These are phyloP conservation scores for Penicillium verhagenii DNA, from an alignment of 495 filamentous ascomycete genomes.

Conservation along the genomic window DNA sequence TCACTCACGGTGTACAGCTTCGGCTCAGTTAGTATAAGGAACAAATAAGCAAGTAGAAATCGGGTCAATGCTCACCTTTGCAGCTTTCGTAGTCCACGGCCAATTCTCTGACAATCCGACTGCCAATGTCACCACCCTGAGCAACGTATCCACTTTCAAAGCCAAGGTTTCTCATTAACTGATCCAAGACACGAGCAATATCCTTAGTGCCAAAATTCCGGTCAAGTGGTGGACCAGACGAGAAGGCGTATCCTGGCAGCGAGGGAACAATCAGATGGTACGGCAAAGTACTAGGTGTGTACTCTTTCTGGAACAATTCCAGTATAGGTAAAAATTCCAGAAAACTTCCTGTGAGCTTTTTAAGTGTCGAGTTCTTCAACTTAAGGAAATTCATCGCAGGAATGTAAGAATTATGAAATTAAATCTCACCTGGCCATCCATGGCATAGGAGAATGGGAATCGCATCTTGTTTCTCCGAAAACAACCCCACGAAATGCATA, in stretches of 20 bases:
- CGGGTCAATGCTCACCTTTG: constrained; percentile 33
- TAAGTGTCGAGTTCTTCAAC: neutral
- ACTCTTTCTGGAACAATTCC: constrained; percentile 46
- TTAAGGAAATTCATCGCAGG: neutral
- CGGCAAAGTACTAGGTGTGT: constrained; percentile 53
- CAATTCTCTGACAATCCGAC: constrained; percentile 45
- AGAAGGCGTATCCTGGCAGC: constrained; percentile 62
- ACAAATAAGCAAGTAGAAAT: neutral
- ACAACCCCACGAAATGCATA: constrained; percentile 63
- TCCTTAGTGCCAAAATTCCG: constrained; percentile 44
- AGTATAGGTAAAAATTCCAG: constrained; percentile 56
- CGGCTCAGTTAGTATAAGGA: constrained; percentile 3
- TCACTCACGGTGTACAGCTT: constrained; percentile 38
- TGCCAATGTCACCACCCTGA: constrained; percentile 68
- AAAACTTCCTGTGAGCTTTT: constrained; percentile 40
- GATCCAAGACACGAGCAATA: constrained; percentile 49
- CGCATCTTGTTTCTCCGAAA: constrained; percentile 58
- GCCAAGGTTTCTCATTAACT: constrained; percentile 59
- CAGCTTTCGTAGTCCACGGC: constrained; percentile 40
- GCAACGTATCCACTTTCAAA: constrained; percentile 60
- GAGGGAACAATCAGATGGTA: constrained; percentile 68
- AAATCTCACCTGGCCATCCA: constrained; percentile 56
- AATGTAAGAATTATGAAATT: neutral
- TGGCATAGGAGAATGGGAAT: constrained; percentile 60
- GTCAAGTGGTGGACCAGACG: constrained; percentile 49